These are phyloP conservation scores for Zarea fungicola DNA, from an alignment of 2,329 filamentous ascomycete species.

Conservation along the genomic window DNA sequence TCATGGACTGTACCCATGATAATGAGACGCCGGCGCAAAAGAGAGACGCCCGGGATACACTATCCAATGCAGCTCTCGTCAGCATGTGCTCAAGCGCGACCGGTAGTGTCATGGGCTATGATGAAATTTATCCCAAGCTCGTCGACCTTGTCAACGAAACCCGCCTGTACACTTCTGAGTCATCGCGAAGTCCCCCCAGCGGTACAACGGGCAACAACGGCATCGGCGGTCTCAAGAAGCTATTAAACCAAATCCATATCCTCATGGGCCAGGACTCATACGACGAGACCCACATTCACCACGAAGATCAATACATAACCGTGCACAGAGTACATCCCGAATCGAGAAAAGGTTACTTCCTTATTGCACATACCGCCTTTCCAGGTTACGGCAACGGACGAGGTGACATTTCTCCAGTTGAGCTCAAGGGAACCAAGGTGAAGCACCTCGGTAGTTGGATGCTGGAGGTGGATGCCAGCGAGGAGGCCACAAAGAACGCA, in stretches of 20 bases:
- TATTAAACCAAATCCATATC: constrained; percentile 90
- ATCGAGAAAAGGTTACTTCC: constrained; percentile 87
- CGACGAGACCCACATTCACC: constrained; percentile 92
- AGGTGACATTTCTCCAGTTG: constrained; percentile 71
- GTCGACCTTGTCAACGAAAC: constrained; percentile 92
- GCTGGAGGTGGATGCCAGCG: constrained; percentile 77
- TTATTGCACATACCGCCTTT: constrained; percentile 94
- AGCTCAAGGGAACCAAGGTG: constrained; percentile 77
- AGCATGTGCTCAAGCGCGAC: constrained; percentile 93
- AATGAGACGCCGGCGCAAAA: constrained; percentile 96
- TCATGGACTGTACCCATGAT: constrained; percentile 99
- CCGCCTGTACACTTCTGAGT: constrained; percentile 73
- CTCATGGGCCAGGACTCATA: constrained; percentile 95
- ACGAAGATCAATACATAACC: constrained; percentile 93
- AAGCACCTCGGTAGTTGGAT: constrained; percentile 87
- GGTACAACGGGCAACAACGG: constrained; percentile 67
- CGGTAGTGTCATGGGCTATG: constrained; percentile 96
- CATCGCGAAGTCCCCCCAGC: constrained; percentile 55
- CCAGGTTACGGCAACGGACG: constrained; percentile 84
- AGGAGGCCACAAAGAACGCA: constrained; percentile 60
- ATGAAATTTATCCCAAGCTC: constrained; percentile 89
- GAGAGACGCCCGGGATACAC: constrained; percentile 85
- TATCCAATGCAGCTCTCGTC: constrained; percentile 89
- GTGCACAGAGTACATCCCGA: constrained; percentile 92
- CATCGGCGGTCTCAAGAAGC: constrained; percentile 84